Evolutionary conservation across 1,284 basidiomycete species (phyloP), one percentile per base, ranked within the genome.

Genomic region (Neonothopanus nambi): DNA sequence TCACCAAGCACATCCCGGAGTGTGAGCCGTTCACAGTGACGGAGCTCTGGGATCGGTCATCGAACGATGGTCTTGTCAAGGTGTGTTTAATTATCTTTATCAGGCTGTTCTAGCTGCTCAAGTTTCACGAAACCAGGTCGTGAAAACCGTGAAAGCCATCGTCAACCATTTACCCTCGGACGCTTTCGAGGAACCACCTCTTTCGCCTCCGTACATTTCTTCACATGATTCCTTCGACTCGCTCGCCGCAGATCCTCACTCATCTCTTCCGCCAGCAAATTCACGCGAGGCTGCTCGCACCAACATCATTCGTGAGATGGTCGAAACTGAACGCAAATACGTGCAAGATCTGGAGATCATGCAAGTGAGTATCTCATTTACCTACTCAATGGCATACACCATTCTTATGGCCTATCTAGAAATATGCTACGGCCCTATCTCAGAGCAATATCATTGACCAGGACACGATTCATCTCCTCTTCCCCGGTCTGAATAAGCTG

Each of bases 281-380:
- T 79, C 80, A 17, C 78, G 82, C 54, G 87, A 89, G 57, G 78
- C 83, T 15, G 86, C 87, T 18, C 79, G 91, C 30, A 85, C 83
- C 60, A 87, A 92, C 61, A 89, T 93, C 59, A 82, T 94, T 52
- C 81, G 82, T 60, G 95, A 97, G 70, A 85, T 96, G 61, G 84
- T 97, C 48, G 91, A 94, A 67, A 95, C 93, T 3, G 97, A 99
- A 70, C 86, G 96, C 51, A 98, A 97, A 75, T 99, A 96, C 70
- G 96, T 99, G 15, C 92, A 96, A 70, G 96, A 99, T 73, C 77
- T 99, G 53, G 97, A 99, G 71, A 88, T 95, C 64, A 88, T 99
- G 80, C 94, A 96, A 83, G 93, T 91, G 61, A 63, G 84, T 67
- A 20, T 15, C 15, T 45, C 33, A 55, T 43, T 57, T 35, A n/a